Base-by-base conservation (phyloP, 371 early-diverging fungal species). In the Nematocida parisii region DNA sequence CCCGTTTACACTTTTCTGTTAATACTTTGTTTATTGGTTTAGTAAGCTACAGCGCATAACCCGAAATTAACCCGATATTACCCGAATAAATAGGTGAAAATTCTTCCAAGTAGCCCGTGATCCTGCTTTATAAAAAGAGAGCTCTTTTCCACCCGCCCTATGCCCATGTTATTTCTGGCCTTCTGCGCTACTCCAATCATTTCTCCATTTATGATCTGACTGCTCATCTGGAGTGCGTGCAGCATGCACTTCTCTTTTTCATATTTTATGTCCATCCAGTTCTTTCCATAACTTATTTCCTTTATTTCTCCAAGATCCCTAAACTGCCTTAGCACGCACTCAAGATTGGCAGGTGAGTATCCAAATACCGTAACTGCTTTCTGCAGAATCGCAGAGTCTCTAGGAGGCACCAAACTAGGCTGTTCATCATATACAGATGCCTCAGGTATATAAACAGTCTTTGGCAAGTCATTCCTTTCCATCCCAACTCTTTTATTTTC, bases 31-130 rank as follows among this genome's bases (percentile, higher is more conserved):
- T 33, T 2, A 33, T 33, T 33, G 33, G 33, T 33, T 33, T 33
- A 33, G 33, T 33, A 33, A 2, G 33, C 2, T 33, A 33, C 2
- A 2, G 2, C 33, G 2, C 33, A 33, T 33, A 33, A 33, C 33
- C 33, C 33, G 33, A 33, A 33, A 33, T 33, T 50, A 50, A 62
- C 7, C 15, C 15, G 40, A 62, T 40, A 6, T 66, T 85, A 72
- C 24, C 87, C 87, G 83, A 87, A 85, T 24, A 87, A 73, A 73
- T 87, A 87, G 20, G 70, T 70, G 50, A 81, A 39, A 27, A 87
- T 73, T 11, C 61, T 81, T 22, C 24, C 72, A 50, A 87, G 54
- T 1, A 87, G 6, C 24, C 87, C 86, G 58, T 83, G 82, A 40
- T 84, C 84, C 45, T 68, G 83, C 54, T 73, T 50, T 60, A 82